A percentile compares a stretch with the other conserved stretches of the same genome.
phyloP scores from a whole-genome alignment of 1,284 basidiomycete genomes.

The Leccinum olivaceoglutinosum region DNA sequence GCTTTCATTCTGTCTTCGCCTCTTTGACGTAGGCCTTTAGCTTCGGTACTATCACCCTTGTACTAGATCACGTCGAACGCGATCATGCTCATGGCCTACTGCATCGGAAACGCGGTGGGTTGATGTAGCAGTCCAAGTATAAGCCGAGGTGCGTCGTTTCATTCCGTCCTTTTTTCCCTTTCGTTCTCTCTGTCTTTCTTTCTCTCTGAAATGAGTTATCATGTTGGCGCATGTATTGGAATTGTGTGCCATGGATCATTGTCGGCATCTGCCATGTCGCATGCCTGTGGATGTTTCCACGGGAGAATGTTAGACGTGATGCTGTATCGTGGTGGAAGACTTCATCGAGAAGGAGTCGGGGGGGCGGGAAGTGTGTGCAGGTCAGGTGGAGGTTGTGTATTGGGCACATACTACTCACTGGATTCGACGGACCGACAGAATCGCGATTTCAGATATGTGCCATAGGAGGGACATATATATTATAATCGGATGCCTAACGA shows the following conservation, averaged over 20 bases:
- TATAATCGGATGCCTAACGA: no score
- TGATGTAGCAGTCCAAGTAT: conserved; percentile 74
- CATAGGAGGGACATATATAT: no score
- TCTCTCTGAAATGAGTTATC: neutral
- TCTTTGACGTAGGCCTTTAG: neutral
- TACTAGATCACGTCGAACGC: conserved; percentile 38
- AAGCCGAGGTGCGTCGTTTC: conserved; percentile 47
- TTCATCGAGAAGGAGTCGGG: conserved; percentile 36
- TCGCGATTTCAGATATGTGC: neutral
- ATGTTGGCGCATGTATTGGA: conserved; percentile 24
- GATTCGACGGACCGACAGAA: neutral
- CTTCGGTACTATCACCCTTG: neutral
- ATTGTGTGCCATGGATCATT: conserved; percentile 30
- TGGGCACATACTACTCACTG: neutral
- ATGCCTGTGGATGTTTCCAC: conserved; percentile 44
- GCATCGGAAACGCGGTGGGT: conserved; percentile 64
- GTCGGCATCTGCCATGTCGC: no score
- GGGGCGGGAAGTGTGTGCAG: conserved; percentile 43
- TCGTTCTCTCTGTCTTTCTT: neutral
- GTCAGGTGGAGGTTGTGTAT: conserved; percentile 38
- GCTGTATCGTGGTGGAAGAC: conserved; percentile 44
- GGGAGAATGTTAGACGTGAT: conserved; percentile 63
- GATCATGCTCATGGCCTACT: conserved; percentile 66
- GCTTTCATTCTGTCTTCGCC: neutral
- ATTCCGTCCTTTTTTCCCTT: neutral